These are phyloP conservation scores for Trypanosoma melophagium DNA, from an alignment of 208 protist species.

Conservation along the genomic window DNA sequence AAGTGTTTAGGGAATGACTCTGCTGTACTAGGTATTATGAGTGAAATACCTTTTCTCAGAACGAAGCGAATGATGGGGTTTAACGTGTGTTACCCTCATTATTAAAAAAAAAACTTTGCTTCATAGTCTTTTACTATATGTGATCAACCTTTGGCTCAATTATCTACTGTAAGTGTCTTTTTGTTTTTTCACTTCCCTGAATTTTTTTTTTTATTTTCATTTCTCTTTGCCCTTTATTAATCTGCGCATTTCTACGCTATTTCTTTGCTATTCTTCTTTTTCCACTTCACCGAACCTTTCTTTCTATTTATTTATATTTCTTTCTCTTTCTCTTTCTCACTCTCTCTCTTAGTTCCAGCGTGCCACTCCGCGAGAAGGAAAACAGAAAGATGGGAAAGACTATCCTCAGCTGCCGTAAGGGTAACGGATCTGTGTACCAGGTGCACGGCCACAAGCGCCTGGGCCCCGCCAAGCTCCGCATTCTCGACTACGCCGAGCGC, in stretches of 20 bases:
- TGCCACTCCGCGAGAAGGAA: slow-evolving; percentile 22
- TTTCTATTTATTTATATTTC: background rate
- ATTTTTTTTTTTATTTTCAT: background rate
- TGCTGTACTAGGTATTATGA: no score
- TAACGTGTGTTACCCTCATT: no score
- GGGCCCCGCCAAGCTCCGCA: slow-evolving; percentile 95
- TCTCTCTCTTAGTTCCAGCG: slow-evolving; percentile 17
- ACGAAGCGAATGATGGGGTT: no score
- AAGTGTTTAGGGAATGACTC: no score
- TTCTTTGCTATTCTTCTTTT: background rate
- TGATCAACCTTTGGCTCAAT: no score
- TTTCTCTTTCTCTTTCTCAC: slow-evolving; percentile 4
- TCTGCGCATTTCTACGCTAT: background rate
- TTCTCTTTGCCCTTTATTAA: slow-evolving; percentile 5
- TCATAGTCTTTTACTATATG: no score
- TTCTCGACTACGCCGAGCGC: slow-evolving; percentile 97
- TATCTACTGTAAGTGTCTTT: no score
- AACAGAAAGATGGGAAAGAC: slow-evolving; percentile 79
- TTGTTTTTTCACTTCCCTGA: background rate
- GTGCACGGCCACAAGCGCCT: slow-evolving; percentile 95
- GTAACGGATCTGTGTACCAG: slow-evolving; percentile 90
- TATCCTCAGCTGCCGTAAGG: slow-evolving; percentile 93
- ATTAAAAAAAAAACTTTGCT: no score
- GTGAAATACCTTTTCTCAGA: no score
- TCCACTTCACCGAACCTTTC: background rate